These are phyloP conservation scores for Scopulariopsis brevicaulis DNA, from an alignment of 2,329 filamentous ascomycete genomes.

Conservation along the genomic window DNA sequence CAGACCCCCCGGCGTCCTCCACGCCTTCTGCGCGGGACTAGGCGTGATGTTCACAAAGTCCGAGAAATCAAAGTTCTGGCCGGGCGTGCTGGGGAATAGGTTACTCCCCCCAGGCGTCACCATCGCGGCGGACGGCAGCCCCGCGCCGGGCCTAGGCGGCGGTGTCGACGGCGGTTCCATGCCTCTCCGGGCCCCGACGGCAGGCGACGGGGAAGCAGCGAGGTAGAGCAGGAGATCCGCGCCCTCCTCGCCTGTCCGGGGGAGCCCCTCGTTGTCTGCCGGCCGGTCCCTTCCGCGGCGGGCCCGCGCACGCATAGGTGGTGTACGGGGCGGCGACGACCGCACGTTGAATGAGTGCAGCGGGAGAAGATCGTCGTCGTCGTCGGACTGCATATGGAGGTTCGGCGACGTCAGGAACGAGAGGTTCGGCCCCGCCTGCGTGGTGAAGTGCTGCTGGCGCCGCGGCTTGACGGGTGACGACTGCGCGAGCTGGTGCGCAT, in stretches of 20 bases:
- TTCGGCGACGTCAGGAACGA: conserved; percentile 62
- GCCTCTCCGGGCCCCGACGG: conserved; percentile 39
- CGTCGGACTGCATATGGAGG: conserved; percentile 54
- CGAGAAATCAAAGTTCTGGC: conserved; percentile 79
- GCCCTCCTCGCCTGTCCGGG: conserved; percentile 62
- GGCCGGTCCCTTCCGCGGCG: conserved; percentile 36
- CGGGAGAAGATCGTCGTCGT: conserved; percentile 75
- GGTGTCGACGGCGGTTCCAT: conserved; percentile 69
- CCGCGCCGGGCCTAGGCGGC: conserved; percentile 54
- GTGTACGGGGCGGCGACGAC: conserved; percentile 79
- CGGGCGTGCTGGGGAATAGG: conserved; percentile 65
- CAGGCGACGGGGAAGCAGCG: conserved; percentile 82
- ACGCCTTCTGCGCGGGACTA: conserved; percentile 80
- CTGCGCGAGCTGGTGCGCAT: conserved; percentile 63
- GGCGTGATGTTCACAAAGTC: conserved; percentile 98
- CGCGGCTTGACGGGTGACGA: conserved; percentile 78
- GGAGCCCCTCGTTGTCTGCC: conserved; percentile 16
- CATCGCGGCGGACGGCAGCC: conserved; percentile 74
- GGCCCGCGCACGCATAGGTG: conserved; percentile 51
- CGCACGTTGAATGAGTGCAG: conserved; percentile 59
- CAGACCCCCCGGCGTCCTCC: conserved; percentile 65
- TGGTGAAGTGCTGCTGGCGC: conserved; percentile 64
- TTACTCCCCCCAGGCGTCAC: conserved; percentile 67
- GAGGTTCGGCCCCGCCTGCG: conserved; percentile 57
- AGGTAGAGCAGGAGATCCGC: conserved; percentile 74